These are phyloP conservation scores for Tuber brumale DNA, from an alignment of 495 filamentous ascomycete genomes.

Conservation along the genomic window DNA sequence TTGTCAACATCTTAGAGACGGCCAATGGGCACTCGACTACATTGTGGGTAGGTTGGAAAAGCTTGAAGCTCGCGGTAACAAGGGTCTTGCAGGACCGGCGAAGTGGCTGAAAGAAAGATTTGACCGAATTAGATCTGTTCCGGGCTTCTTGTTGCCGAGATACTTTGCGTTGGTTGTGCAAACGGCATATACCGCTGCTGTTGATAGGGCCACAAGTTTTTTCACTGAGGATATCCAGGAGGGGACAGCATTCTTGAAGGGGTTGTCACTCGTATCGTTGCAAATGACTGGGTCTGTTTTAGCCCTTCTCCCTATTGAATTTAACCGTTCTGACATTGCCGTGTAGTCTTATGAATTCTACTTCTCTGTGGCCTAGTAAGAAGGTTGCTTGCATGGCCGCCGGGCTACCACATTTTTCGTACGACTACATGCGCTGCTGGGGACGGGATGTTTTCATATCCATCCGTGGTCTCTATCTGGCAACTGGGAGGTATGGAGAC, in stretches of 20 bases:
- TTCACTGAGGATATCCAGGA: slow-evolving; percentile 68
- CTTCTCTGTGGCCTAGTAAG: slow-evolving; percentile 80
- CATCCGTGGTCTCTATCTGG: slow-evolving; percentile 78
- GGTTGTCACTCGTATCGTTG: slow-evolving; percentile 77
- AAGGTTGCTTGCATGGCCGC: slow-evolving; percentile 82
- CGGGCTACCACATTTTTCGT: slow-evolving; percentile 89
- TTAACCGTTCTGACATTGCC: slow-evolving; percentile 3
- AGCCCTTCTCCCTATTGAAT: neutral
- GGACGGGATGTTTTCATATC: slow-evolving; percentile 96
- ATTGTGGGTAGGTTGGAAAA: slow-evolving; percentile 70
- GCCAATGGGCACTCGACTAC: slow-evolving; percentile 93
- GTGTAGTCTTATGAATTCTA: slow-evolving; percentile 63
- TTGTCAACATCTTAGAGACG: slow-evolving; percentile 83
- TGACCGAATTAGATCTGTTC: slow-evolving; percentile 71
- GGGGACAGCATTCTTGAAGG: slow-evolving; percentile 78
- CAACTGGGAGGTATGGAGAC: slow-evolving; percentile 78
- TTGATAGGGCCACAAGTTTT: slow-evolving; percentile 67
- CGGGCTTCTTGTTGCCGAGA: slow-evolving; percentile 80
- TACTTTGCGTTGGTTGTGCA: slow-evolving; percentile 88
- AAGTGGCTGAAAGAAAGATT: slow-evolving; percentile 79
- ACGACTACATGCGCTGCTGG: slow-evolving; percentile 94
- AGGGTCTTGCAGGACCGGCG: slow-evolving; percentile 56
- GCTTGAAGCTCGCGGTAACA: slow-evolving; percentile 55
- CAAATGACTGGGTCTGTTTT: slow-evolving; percentile 64
- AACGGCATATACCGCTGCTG: slow-evolving; percentile 76